Evolutionary conservation across 1,284 basidiomycete genomes (phyloP).

Genomic region (Cutaneotrichosporon curvatum): DNA sequence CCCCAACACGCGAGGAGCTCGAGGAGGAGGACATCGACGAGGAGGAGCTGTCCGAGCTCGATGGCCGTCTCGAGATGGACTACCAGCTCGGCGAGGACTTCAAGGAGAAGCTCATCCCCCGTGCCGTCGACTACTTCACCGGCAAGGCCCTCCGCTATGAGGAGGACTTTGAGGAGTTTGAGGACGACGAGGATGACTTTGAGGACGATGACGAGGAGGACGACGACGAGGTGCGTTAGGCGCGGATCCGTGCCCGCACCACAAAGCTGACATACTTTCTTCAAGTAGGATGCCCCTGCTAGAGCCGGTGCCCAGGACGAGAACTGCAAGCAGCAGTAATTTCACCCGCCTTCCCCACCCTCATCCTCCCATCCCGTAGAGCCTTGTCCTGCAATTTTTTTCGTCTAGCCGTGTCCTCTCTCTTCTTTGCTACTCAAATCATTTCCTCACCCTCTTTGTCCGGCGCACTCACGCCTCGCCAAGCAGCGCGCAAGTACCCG

Average conservation of each 20-base stretch:
- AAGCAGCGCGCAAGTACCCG: too few species aligned
- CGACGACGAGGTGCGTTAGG: not conserved
- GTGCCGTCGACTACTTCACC: slow-evolving; percentile 91
- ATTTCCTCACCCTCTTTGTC: too few species aligned
- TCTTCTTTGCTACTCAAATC: too few species aligned
- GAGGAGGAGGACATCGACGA: slow-evolving; percentile 72
- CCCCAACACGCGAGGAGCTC: slow-evolving; percentile 61
- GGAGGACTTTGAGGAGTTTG: slow-evolving; percentile 63
- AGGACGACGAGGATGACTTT: slow-evolving; percentile 55
- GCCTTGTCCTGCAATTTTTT: not conserved
- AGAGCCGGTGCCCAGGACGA: slow-evolving; percentile 23
- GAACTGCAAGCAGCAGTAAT: slow-evolving; percentile 44
- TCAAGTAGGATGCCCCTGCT: slow-evolving; percentile 23
- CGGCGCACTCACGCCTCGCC: too few species aligned
- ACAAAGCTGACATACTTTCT: not conserved
- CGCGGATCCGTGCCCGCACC: not conserved
- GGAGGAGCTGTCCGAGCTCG: slow-evolving; percentile 81
- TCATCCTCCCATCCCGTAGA: not conserved
- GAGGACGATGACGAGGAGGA: slow-evolving; percentile 46
- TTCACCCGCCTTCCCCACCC: not conserved
- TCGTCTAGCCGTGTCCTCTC: too few species aligned
- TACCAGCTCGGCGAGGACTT: slow-evolving; percentile 98
- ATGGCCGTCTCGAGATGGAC: slow-evolving; percentile 89
- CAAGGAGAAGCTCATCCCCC: slow-evolving; percentile 96
- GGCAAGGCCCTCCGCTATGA: slow-evolving; percentile 92